Evolutionary conservation across 2,329 filamentous ascomycete genomes (phyloP).

Genomic region (Pestalotiopsis sp.): DNA sequence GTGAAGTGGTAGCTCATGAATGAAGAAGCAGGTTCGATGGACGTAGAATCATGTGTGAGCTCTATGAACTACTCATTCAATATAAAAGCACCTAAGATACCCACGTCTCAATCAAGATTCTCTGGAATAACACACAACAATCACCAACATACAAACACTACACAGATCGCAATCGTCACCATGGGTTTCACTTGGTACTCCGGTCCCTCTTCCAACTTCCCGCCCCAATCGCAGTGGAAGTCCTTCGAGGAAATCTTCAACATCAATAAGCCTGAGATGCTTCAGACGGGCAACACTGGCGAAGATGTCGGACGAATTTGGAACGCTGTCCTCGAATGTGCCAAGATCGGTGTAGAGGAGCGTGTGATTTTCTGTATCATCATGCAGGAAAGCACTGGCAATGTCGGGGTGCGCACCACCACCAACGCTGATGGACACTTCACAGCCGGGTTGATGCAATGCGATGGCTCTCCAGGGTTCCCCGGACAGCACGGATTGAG

Average conservation of each 20-base stretch:
- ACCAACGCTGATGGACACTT: constrained; percentile 33
- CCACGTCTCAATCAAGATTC: too few relatives aligned
- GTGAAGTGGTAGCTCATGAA: too few relatives aligned
- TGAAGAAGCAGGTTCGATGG: too few relatives aligned
- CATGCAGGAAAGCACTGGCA: constrained; percentile 42
- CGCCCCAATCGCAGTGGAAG: constrained; percentile 33
- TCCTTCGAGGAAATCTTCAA: constrained; percentile 38
- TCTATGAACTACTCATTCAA: too few relatives aligned
- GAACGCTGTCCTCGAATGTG: constrained; percentile 32
- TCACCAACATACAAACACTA: constrained; percentile 1
- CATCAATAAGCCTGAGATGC: constrained; percentile 35
- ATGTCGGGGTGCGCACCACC: constrained; percentile 40
- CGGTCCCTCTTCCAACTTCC: constrained; percentile 34
- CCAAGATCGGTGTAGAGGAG: constrained; percentile 36
- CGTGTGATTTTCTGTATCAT: constrained; percentile 43
- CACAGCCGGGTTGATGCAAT: constrained; percentile 45
- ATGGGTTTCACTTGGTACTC: constrained; percentile 14
- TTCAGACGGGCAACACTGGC: constrained; percentile 31
- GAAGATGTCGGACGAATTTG: constrained; percentile 37
- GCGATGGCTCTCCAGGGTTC: constrained; percentile 36
- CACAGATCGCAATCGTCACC: constrained; percentile 14
- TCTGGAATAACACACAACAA: not conserved
- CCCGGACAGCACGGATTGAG: constrained; percentile 33
- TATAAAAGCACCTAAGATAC: too few relatives aligned
- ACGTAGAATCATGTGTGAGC: too few relatives aligned